Evolutionary conservation across 2,329 filamentous ascomycete genomes (phyloP), one percentile per base, ranked within the genome.

Genomic region (Neophaeococcomyces aloes): DNA sequence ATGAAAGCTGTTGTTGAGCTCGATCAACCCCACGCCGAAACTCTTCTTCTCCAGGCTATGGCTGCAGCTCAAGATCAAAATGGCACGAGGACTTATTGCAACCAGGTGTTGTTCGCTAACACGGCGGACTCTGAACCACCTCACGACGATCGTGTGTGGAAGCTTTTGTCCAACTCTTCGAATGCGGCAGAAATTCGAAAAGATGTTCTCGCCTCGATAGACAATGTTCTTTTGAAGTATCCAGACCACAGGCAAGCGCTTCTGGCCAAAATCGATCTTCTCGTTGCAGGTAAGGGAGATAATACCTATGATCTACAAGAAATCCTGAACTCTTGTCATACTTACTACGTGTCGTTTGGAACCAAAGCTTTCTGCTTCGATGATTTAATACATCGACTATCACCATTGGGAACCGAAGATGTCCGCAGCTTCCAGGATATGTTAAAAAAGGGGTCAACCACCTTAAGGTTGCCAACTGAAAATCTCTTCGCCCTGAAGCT

Each of bases 71-170:
- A 60, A 11, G 54, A 62, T 46, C 69, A 65, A 66, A 17, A 15
- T 17, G 18, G 13, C 4, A 33, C 4, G 4, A 30, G 27, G n/a
- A 44, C 61, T 25, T 57, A 65, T 29, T 60, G 58, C 3, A 48
- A 64, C 29, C 50, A 55, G n/a, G 64, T 61, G 40, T 56, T 69
- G 42, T 53, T 58, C 5, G 57, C 61, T 29, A 7, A 45, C 51
- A 6, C 40, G 40, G 32, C 10, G 35, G 37, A 47, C 18, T 48
- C 61, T 3, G 59, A 61, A 44, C 63, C 64, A 53, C 59, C 60
- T 42, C 63, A 69, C 50, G 66, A 70, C 42, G 69, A 67, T 63
- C 59, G 56, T 33, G 60, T 68, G 14, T 71, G 68, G 68, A 59
- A 56, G n/a, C 53, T 67, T 10, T 54, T 70, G 38, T 48, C 68